Evolutionary conservation across 257 asterid genomes (phyloP).

Genomic region (Galeopsis tetrahit): DNA sequence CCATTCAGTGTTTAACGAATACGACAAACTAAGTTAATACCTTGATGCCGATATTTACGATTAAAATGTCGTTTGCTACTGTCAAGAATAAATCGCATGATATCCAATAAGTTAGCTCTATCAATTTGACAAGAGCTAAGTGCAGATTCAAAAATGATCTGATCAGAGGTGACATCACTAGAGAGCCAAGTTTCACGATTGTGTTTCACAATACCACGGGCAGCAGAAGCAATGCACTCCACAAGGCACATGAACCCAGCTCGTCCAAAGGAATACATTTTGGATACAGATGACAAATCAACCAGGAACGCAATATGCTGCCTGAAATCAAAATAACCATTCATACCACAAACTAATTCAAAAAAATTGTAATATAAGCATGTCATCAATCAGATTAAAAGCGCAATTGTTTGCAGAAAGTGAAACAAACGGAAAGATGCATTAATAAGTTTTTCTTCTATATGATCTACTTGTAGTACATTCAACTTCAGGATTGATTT

Average conservation of each 20-base stretch:
- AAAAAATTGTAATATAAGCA: not conserved
- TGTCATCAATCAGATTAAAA: not conserved
- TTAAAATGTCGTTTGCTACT: constrained; percentile 90
- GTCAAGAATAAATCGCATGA: constrained; percentile 72
- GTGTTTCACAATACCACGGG: constrained; percentile 51
- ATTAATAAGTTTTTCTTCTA: not conserved
- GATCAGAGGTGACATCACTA: constrained; percentile 39
- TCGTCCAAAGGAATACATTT: constrained; percentile 75
- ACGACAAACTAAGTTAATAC: constrained; percentile 43
- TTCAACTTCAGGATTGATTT: not conserved
- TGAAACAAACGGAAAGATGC: not conserved
- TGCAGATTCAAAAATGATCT: constrained; percentile 42
- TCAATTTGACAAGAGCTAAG: constrained; percentile 42
- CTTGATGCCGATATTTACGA: constrained; percentile 77
- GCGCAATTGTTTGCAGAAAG: not conserved
- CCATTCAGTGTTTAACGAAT: constrained; percentile 27
- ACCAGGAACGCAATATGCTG: constrained; percentile 63
- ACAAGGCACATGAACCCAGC: constrained; percentile 91
- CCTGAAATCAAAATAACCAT: constrained; percentile 49
- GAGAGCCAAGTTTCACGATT: constrained; percentile 34
- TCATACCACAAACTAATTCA: constrained; percentile 21
- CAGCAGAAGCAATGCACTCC: constrained; percentile 83
- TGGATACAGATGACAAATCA: constrained; percentile 64
- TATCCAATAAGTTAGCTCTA: constrained; percentile 67
- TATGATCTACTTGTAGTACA: constrained; percentile 10